Evolutionary conservation across 345 rosid species (phyloP), one percentile per base, ranked within the genome.

Genomic region (Litchi chinensis): DNA sequence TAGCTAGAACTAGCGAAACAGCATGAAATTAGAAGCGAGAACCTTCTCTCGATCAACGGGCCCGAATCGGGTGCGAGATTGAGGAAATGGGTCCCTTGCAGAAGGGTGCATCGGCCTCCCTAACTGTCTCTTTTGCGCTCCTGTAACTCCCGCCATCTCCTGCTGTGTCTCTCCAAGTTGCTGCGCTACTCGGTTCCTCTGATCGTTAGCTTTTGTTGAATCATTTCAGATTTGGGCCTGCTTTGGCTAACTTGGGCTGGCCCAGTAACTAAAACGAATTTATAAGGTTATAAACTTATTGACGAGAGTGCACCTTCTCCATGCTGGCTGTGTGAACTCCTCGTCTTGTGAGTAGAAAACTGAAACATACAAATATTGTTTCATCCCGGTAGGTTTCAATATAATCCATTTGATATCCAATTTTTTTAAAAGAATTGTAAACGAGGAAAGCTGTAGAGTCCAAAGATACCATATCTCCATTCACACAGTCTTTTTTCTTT

Each of bases 11-110:
- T 7, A 46, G 5, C 52, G 52, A 46, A 46, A 43, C 56, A 21
- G 78, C 24, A 10, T 22, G 4, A 3, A 60, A 43, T 59, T 21
- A 44, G 10, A 40, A 32, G 12, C 4, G n/a, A 60, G 73, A 70
- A 92, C 97, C 97, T 93, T 95, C 70, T 93, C 98, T 13, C 96
- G 97, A 85, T 93, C 98, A 19, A 90, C 92, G 39, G 95, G 97
- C 72, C 84, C 93, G 41, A 87, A 46, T 66, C 89, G 89, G 65
- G 83, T 85, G 11, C 90, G 94, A 69, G 89, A 87, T 21, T 89
- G 89, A 67, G 87, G 91, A 44, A 90, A 92, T 26, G 86, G 87
- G 73, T 83, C 90, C 81, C 95, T 84, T 0, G 87, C 88, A 71
- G 91, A 86, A 21, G 89, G 91, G 43, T 87, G 89, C 15, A 88